These are phyloP conservation scores for Termitomyces sp. DNA, from an alignment of 768 basidiomycete genomes.

Conservation along the genomic window DNA sequence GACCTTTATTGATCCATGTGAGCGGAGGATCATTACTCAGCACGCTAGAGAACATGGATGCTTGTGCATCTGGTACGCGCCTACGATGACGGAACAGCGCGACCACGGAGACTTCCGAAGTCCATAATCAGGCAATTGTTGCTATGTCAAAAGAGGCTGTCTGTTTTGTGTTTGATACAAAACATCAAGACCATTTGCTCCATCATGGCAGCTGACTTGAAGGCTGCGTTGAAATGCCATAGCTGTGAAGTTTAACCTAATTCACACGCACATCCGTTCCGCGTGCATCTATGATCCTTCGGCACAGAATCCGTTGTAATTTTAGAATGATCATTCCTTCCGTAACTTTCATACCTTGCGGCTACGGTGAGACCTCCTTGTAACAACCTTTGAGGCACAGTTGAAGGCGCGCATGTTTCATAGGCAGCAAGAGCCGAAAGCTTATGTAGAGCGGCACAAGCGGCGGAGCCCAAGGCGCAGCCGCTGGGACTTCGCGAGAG, in stretches of 20 bases:
- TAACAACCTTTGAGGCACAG: neutral
- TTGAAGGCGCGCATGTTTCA: neutral
- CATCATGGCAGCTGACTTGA: neutral
- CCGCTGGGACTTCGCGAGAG: neutral
- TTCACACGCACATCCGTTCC: neutral
- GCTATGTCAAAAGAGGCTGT: neutral
- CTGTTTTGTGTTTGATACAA: neutral
- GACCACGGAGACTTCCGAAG: constrained; percentile 11
- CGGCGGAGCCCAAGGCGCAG: too few species aligned
- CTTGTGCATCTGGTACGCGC: neutral
- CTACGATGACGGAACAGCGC: constrained; percentile 11
- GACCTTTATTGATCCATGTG: constrained; percentile 6
- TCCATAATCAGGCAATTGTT: neutral
- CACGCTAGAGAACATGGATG: neutral
- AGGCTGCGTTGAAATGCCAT: neutral
- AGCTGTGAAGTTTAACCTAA: neutral
- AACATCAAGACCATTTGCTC: neutral
- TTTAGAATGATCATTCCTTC: neutral
- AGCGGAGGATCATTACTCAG: constrained; percentile 9
- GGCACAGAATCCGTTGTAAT: neutral
- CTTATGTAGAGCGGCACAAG: neutral
- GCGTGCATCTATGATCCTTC: neutral
- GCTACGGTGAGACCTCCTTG: neutral
- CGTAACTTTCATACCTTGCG: neutral
- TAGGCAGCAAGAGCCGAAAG: neutral